Conservation (phyloP, 2,329 filamentous ascomycete species). For the Arthroderma uncinatum region DNA sequence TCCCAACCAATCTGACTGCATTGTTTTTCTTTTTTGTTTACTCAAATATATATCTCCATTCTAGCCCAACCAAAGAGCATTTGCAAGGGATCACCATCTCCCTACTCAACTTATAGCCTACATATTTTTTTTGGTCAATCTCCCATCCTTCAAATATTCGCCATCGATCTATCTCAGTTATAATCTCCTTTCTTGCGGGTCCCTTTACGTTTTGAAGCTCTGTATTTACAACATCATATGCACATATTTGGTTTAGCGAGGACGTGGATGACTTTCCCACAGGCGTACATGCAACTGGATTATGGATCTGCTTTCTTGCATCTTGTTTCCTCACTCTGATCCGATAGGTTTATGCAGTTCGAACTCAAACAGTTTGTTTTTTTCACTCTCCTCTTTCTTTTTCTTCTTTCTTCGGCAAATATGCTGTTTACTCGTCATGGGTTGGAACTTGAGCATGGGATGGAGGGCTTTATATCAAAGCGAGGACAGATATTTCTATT, state of each 20-base stretch:
- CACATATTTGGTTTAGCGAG: slow-evolving; percentile 3
- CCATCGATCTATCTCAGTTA: neutral
- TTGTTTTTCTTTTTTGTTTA: neutral
- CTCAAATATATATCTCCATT: neutral
- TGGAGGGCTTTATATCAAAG: too few relatives aligned
- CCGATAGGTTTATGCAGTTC: neutral
- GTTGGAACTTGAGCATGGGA: too few relatives aligned
- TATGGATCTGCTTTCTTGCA: neutral
- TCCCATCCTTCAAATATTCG: neutral
- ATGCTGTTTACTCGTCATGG: too few relatives aligned
- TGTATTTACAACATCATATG: neutral
- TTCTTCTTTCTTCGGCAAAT: neutral
- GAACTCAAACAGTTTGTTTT: slow-evolving; percentile 3
- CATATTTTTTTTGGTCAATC: neutral
- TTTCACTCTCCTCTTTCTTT: neutral
- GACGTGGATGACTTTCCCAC: neutral
- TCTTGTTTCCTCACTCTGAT: neutral
- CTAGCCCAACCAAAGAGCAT: neutral
- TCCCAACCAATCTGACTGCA: neutral
- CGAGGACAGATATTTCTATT: too few relatives aligned
- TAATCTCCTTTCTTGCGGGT: neutral
- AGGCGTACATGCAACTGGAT: neutral
- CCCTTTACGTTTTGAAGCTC: neutral
- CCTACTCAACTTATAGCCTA: neutral
- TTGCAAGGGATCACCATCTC: neutral